Percentiles rank a stretch among this genome's conserved stretches.
Evolutionary conservation across 1,284 basidiomycete genomes (phyloP).

Genomic region (Rhodotorula sp.): DNA sequence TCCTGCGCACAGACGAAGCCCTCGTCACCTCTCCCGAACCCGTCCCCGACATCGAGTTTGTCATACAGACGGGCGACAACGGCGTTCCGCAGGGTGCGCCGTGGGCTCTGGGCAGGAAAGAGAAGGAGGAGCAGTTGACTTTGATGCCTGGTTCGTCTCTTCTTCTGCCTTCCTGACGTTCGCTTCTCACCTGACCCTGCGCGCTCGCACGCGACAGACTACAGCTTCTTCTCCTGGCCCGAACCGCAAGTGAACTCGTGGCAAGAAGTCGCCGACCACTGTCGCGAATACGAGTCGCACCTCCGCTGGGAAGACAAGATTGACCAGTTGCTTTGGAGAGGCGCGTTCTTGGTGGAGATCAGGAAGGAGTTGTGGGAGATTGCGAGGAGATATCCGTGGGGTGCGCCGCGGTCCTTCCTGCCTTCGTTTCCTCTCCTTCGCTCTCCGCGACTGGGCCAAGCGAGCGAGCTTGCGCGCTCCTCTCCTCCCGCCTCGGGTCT

Average conservation of each 20-base stretch:
- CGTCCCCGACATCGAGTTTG: slow-evolving; percentile 49
- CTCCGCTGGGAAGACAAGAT: slow-evolving; percentile 47
- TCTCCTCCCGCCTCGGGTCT: background rate
- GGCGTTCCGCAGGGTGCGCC: slow-evolving; percentile 41
- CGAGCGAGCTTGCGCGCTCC: background rate
- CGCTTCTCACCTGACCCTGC: no score
- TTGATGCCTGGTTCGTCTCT: slow-evolving; percentile 47
- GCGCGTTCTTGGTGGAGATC: slow-evolving; percentile 47
- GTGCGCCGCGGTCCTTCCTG: background rate
- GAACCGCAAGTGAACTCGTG: slow-evolving; percentile 48
- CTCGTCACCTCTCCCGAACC: slow-evolving; percentile 46
- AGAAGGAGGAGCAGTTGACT: slow-evolving; percentile 32
- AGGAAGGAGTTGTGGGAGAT: slow-evolving; percentile 47
- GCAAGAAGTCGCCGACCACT: slow-evolving; percentile 46
- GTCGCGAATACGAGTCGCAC: slow-evolving; percentile 40
- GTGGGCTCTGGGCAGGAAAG: slow-evolving; percentile 43
- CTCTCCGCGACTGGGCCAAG: background rate
- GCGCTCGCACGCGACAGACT: slow-evolving; percentile 42
- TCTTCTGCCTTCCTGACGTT: no score
- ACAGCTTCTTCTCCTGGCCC: slow-evolving; percentile 49
- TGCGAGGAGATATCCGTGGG: slow-evolving; percentile 39
- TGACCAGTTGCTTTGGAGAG: slow-evolving; percentile 48
- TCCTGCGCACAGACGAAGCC: slow-evolving; percentile 36
- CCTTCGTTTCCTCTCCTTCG: no score
- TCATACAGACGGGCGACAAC: slow-evolving; percentile 46